Evolutionary conservation across 202 grass and related monocot genomes (phyloP).

Genomic region (Zoysia matrella): DNA sequence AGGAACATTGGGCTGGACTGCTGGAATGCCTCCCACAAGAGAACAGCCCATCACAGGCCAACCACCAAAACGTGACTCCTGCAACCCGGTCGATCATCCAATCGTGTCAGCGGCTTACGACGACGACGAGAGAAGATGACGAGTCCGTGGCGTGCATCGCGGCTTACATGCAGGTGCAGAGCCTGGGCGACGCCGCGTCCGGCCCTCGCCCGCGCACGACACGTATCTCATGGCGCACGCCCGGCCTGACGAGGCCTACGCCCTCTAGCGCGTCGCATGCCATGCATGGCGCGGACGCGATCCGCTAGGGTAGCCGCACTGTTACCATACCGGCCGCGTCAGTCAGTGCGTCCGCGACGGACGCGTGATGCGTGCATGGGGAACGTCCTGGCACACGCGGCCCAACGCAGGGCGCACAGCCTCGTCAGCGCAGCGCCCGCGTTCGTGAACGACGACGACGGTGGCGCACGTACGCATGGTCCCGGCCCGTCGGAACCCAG

Average conservation of each 20-base stretch:
- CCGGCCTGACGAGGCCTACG: constrained; percentile 30
- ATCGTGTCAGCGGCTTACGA: not conserved
- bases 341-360: not conserved
- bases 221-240: constrained; percentile 19
- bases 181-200: too few species aligned
- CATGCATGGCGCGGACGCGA: constrained; percentile 14
- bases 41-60: not conserved
- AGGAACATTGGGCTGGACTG: too few species aligned
- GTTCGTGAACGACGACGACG: constrained; percentile 9
- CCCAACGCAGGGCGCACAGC: constrained; percentile 10
- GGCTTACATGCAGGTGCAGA: too few species aligned
- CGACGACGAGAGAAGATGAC: too few species aligned
- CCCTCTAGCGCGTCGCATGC: not conserved
- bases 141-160: too few species aligned
- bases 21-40: not conserved
- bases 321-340: constrained; percentile 28
- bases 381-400: constrained; percentile 27
- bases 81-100: not conserved
- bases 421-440: not conserved
- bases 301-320: constrained; percentile 21
- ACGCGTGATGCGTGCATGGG: not conserved
- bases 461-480: constrained; percentile 2
- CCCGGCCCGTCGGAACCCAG: not conserved
- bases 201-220: constrained; percentile 1
- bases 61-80: not conserved